Conservation (phyloP, 83 land plant species). For the Diphasiastrum complanatum region DNA sequence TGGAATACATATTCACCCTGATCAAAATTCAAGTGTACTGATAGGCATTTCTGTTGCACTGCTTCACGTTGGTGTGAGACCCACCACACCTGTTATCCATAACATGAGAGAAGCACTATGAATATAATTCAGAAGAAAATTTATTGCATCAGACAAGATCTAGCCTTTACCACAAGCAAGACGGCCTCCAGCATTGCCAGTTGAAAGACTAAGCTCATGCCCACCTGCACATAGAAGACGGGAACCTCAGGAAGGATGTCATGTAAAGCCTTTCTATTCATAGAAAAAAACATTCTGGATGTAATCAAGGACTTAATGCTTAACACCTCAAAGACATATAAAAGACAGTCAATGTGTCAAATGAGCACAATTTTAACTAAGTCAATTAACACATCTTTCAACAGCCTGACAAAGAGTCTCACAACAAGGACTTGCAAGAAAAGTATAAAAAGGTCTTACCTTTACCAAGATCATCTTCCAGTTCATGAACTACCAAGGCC, state of each 20-base stretch:
- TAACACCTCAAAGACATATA: no score
- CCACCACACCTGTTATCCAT: no score
- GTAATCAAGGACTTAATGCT: neutral
- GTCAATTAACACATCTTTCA: neutral
- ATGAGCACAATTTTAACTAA: neutral
- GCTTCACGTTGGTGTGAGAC: no score
- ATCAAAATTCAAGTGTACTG: no score
- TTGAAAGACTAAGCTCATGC: constrained; percentile 80
- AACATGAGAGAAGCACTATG: no score
- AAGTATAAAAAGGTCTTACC: constrained; percentile 33
- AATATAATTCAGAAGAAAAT: no score
- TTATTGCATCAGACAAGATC: neutral
- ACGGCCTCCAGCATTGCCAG: constrained; percentile 96
- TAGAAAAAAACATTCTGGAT: no score
- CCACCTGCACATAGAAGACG: constrained; percentile 45
- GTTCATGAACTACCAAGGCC: constrained; percentile 83
- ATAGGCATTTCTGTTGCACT: no score
- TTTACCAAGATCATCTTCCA: constrained; percentile 87
- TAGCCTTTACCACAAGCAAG: constrained; percentile 79
- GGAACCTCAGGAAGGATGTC: neutral
- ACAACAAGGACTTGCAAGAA: neutral
- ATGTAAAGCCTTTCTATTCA: neutral
- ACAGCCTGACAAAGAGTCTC: neutral
- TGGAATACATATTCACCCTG: no score
- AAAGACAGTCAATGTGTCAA: neutral